These are phyloP conservation scores for Daedalea quercina DNA, from an alignment of 768 basidiomycete genomes.

Conservation along the genomic window DNA sequence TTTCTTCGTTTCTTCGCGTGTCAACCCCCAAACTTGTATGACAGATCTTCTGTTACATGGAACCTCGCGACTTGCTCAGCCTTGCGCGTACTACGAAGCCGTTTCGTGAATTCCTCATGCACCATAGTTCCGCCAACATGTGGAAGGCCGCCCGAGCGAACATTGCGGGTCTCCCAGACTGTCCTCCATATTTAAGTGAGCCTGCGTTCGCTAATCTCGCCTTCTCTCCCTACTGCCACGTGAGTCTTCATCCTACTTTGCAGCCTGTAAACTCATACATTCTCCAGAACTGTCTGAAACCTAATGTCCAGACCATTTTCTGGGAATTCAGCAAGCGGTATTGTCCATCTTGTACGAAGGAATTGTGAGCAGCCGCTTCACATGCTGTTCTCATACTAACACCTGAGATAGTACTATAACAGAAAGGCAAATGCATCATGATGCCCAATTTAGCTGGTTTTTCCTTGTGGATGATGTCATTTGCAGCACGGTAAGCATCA, in stretches of 20 bases:
- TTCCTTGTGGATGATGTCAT: too few species aligned
- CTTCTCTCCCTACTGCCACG: constrained; percentile 14
- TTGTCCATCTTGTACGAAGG: constrained; percentile 8
- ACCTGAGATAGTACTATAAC: too few species aligned
- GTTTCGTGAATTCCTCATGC: constrained; percentile 13
- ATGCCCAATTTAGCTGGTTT: too few species aligned
- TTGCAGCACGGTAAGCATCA: too few species aligned
- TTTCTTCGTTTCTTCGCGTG: too few species aligned
- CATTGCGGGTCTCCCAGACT: constrained; percentile 10
- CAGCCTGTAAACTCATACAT: not conserved
- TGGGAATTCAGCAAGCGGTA: constrained; percentile 10
- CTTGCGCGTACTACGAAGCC: constrained; percentile 8
- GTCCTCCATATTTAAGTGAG: constrained; percentile 12
- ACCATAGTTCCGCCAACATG: constrained; percentile 1
- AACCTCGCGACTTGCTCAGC: constrained; percentile 12
- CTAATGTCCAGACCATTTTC: constrained; percentile 2
- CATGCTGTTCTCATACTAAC: too few species aligned
- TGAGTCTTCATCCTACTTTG: not conserved
- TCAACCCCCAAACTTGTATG: too few species aligned
- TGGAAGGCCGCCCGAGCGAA: constrained; percentile 8
- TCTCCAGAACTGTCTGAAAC: constrained; percentile 8
- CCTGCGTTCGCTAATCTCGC: constrained; percentile 12
- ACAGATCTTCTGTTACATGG: constrained; percentile 10
- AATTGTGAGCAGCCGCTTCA: not conserved
- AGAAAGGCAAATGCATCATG: too few species aligned